Evolutionary conservation across 345 rosid species (phyloP).

Genomic region (Hirschfeldia incana): DNA sequence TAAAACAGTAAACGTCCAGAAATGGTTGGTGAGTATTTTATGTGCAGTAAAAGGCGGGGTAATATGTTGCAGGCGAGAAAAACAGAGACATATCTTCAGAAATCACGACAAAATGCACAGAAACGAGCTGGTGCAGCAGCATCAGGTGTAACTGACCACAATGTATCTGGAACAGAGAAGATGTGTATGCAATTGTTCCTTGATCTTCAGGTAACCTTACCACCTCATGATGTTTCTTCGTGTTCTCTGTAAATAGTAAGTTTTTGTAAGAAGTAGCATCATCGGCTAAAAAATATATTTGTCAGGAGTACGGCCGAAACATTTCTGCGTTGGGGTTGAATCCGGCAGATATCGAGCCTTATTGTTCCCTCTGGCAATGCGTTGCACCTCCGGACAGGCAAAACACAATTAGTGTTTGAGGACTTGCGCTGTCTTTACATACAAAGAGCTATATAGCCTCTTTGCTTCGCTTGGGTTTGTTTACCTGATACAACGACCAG

Average conservation of each 20-base stretch:
- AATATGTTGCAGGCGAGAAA: conserved; percentile 62
- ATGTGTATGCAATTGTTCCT: conserved; percentile 90
- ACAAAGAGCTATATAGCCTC: too few species aligned
- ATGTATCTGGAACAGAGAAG: conserved; percentile 81
- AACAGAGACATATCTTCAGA: too few species aligned
- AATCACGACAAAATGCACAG: too few species aligned
- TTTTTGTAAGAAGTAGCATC: background rate
- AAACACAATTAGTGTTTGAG: conserved; percentile 49
- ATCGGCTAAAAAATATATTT: background rate
- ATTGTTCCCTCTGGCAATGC: conserved; percentile 79
- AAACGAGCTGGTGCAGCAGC: too few species aligned
- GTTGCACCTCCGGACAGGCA: conserved; percentile 83
- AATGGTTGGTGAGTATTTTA: background rate
- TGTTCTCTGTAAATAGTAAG: background rate
- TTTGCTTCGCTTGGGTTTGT: background rate
- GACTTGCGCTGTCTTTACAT: background rate
- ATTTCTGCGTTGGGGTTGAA: conserved; percentile 66
- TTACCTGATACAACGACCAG: background rate
- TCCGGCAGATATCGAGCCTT: conserved; percentile 61
- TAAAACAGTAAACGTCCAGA: background rate
- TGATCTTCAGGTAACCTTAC: conserved; percentile 80
- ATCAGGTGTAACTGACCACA: too few species aligned
- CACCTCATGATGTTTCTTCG: background rate
- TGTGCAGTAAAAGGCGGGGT: too few species aligned
- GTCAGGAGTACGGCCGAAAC: conserved; percentile 80